Percentiles rank a stretch among this genome's conserved stretches.
Evolutionary conservation across 106 monocot genomes (phyloP).

Genomic region (Platanthera guangdongensis): DNA sequence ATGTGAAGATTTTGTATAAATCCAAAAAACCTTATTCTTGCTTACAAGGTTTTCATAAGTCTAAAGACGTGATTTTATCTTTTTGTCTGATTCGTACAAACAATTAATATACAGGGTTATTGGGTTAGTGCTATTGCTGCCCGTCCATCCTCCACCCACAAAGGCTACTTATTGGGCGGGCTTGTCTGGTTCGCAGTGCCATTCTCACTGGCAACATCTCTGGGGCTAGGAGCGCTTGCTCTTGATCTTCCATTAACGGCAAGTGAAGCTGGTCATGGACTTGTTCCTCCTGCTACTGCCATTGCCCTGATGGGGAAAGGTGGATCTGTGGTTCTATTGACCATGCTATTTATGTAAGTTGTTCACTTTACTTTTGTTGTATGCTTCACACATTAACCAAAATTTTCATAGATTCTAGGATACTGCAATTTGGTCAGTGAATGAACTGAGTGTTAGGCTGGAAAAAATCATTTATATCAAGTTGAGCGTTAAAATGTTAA

Average conservation of each 20-base stretch:
- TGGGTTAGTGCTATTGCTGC: conserved; percentile 99
- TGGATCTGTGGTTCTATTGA: conserved; percentile 93
- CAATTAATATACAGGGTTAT: conserved; percentile 55
- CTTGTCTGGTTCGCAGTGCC: conserved; percentile 99
- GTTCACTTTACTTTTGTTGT: not conserved
- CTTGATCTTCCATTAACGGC: conserved; percentile 86
- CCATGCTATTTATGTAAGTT: conserved; percentile 96
- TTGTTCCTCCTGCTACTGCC: conserved; percentile 95
- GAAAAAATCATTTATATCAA: not conserved
- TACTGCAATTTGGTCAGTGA: no score
- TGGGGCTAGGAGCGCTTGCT: conserved; percentile 92
- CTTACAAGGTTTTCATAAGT: not conserved
- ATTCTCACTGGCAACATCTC: conserved; percentile 85
- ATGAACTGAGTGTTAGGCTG: no score
- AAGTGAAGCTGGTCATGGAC: conserved; percentile 66
- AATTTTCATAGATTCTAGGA: not conserved
- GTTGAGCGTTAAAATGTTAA: no score
- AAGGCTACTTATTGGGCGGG: conserved; percentile 92
- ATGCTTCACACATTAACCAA: not conserved
- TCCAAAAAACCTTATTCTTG: not conserved
- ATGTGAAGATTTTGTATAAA: not conserved
- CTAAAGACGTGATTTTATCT: not conserved
- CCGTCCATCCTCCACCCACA: conserved; percentile 95
- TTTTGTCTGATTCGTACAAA: not conserved
- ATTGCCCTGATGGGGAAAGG: conserved; percentile 89